Evolutionary conservation across 2,329 filamentous ascomycete genomes (phyloP).

Genomic region (Trematosphaeria pertusa): DNA sequence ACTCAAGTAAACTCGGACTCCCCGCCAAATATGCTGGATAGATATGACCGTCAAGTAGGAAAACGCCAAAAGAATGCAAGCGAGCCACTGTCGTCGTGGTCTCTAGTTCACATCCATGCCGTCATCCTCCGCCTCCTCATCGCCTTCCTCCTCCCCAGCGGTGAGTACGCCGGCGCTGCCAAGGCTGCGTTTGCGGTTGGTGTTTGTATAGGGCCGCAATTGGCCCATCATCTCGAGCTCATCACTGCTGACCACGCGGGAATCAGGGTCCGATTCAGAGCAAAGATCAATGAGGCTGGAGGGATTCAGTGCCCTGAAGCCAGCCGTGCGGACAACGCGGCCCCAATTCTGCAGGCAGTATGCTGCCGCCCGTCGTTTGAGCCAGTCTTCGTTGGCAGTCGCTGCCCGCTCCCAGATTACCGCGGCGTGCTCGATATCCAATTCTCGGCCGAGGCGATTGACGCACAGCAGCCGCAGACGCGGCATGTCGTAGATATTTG

Average conservation of each 20-base stretch:
- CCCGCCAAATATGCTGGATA: slow-evolving; percentile 3
- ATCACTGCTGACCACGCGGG: slow-evolving; percentile 87
- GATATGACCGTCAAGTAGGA: not conserved
- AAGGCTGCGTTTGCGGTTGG: slow-evolving; percentile 53
- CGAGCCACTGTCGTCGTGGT: not conserved
- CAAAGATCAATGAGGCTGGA: slow-evolving; percentile 86
- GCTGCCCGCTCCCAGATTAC: slow-evolving; percentile 95
- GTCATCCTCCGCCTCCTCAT: slow-evolving; percentile 52
- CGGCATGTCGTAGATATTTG: slow-evolving; percentile 97
- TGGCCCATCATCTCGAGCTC: slow-evolving; percentile 72
- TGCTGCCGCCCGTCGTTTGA: slow-evolving; percentile 83
- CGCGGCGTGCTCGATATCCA: slow-evolving; percentile 93
- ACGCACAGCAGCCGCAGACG: slow-evolving; percentile 90
- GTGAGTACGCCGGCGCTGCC: slow-evolving; percentile 46
- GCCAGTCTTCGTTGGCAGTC: slow-evolving; percentile 90
- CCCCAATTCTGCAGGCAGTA: slow-evolving; percentile 97
- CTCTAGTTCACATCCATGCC: slow-evolving; percentile 50
- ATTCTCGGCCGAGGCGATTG: slow-evolving; percentile 85
- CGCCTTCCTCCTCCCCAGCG: slow-evolving; percentile 51
- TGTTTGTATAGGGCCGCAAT: slow-evolving; percentile 49
- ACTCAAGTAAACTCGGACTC: too few species aligned
- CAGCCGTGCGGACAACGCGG: slow-evolving; percentile 85
- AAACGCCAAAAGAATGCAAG: slow-evolving; percentile 7
- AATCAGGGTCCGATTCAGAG: slow-evolving; percentile 91
- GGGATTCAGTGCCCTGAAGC: slow-evolving; percentile 82